Conservation (phyloP, 805 yeast species). For the Komagataella mondaviorum region DNA sequence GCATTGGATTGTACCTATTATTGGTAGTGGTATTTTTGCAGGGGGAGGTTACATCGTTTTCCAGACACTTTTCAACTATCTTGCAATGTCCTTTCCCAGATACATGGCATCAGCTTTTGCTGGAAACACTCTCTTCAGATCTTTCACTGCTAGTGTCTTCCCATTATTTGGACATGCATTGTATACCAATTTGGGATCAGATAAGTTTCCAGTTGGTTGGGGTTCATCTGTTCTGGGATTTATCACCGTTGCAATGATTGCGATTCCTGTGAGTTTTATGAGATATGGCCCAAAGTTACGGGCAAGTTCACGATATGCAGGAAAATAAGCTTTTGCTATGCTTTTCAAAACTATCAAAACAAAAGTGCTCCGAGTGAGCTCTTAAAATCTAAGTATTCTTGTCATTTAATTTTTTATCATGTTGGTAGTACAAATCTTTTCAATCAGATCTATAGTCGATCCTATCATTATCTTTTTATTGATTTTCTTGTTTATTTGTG, state of each 20-base stretch:
- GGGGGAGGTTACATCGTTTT: constrained; percentile 29
- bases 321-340: neutral
- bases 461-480: too few relatives aligned
- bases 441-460: too few relatives aligned
- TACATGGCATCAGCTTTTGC: constrained; percentile 48
- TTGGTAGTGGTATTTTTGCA: constrained; percentile 28
- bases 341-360: too few relatives aligned
- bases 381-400: too few relatives aligned
- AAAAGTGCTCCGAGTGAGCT: too few relatives aligned
- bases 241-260: constrained; percentile 25
- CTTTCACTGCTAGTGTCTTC: constrained; percentile 41
- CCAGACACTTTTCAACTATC: constrained; percentile 37
- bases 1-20: constrained; percentile 39
- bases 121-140: constrained; percentile 37
- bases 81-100: constrained; percentile 32
- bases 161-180: constrained; percentile 42
- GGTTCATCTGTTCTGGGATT: constrained; percentile 38
- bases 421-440: too few relatives aligned
- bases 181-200: constrained; percentile 26
- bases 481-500: too few relatives aligned
- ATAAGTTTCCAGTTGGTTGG: constrained; percentile 45
- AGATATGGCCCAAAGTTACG: neutral
- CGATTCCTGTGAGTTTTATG: constrained; percentile 12
- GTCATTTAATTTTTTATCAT: too few relatives aligned
- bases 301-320: neutral